Percentiles rank a stretch among this genome's conserved stretches.
Conservation (phyloP, 208 protist genomes). For the Trypanosomatidae sp. region DNA sequence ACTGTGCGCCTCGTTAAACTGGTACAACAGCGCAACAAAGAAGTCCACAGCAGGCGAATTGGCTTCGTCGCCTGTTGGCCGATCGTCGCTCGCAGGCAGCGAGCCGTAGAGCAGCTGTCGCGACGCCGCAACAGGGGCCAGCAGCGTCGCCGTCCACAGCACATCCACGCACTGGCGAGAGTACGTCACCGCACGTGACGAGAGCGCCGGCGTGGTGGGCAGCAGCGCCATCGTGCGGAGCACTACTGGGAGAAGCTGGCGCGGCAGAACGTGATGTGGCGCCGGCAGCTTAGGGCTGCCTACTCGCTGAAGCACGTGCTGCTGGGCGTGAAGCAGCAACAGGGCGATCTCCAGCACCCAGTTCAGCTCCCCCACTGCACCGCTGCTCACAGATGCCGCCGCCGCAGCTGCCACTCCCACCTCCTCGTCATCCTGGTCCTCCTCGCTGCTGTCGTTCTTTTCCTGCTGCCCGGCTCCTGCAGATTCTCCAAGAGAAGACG, state of each 20-base stretch:
- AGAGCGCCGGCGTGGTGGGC: constrained; percentile 26
- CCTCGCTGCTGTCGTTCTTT: too few relatives aligned
- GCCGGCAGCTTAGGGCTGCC: background rate
- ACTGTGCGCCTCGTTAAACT: constrained; percentile 57
- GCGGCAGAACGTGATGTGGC: constrained; percentile 1
- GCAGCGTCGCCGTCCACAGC: constrained; percentile 46
- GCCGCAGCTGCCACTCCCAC: background rate
- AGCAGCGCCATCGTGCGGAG: constrained; percentile 35
- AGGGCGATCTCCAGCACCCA: constrained; percentile 23
- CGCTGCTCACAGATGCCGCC: background rate
- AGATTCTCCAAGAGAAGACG: background rate
- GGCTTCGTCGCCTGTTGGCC: constrained; percentile 3
- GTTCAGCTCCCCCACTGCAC: constrained; percentile 18
- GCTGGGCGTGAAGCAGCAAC: constrained; percentile 21
- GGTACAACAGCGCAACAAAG: constrained; percentile 49
- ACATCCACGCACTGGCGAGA: constrained; percentile 50
- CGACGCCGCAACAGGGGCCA: constrained; percentile 34
- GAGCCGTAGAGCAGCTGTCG: constrained; percentile 41
- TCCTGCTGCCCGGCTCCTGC: background rate
- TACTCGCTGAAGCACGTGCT: too few relatives aligned
- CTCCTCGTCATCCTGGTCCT: background rate
- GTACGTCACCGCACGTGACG: constrained; percentile 35
- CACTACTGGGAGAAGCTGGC: constrained; percentile 11
- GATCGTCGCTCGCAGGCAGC: background rate
- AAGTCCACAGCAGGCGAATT: constrained; percentile 45